Conservation (phyloP, 1,139 yeast species). For the Geotrichum europaeum region DNA sequence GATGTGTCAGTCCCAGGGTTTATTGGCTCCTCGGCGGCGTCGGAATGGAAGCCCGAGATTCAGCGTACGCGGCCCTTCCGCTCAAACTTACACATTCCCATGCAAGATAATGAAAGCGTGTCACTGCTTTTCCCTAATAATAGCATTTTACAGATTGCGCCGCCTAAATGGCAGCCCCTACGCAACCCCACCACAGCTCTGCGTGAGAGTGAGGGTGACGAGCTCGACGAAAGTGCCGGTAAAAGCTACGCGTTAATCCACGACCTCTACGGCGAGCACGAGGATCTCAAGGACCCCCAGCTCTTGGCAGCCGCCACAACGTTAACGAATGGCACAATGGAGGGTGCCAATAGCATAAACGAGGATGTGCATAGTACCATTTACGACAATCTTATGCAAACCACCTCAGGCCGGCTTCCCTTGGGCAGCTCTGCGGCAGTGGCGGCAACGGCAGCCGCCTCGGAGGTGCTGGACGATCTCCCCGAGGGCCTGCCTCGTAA, state of each 20-base stretch:
- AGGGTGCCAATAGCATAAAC: neutral
- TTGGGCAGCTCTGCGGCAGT: neutral
- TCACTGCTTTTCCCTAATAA: neutral
- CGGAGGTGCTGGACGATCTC: neutral
- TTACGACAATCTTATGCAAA: slow-evolving; percentile 1
- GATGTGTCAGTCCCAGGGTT: neutral
- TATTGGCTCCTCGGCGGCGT: neutral
- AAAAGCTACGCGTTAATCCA: neutral
- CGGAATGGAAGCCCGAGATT: slow-evolving; percentile 10
- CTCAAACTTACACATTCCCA: neutral
- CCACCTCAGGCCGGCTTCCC: neutral
- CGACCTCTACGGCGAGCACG: neutral
- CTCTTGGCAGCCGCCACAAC: neutral
- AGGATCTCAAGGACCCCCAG: neutral
- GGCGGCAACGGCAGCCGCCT: neutral
- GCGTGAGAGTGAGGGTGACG: neutral
- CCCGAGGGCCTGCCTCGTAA: neutral
- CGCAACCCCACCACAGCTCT: neutral
- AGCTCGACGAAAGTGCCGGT: neutral
- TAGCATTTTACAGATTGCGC: neutral
- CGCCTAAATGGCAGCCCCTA: neutral
- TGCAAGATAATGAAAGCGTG: neutral
- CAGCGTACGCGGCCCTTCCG: slow-evolving; percentile 4
- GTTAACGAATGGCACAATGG: neutral
- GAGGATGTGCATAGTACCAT: neutral